A percentile compares a stretch with the other conserved stretches of the same genome.
Evolutionary conservation across 192 early-diverging fungal species (phyloP).

Genomic region (Chytriomyces sp.): DNA sequence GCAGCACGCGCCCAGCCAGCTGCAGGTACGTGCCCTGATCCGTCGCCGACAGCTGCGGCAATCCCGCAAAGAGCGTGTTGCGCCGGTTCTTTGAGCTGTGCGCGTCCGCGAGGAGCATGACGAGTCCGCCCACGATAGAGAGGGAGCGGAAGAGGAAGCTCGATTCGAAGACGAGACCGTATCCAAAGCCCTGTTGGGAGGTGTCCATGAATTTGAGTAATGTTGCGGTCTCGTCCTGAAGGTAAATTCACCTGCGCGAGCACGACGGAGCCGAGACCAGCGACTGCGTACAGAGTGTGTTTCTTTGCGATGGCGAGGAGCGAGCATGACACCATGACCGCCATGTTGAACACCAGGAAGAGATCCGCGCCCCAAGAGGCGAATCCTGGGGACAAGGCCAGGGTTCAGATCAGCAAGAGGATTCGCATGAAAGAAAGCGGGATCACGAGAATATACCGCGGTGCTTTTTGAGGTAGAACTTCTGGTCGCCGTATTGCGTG

Average conservation of each 20-base stretch:
- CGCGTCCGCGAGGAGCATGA: conserved; percentile 91
- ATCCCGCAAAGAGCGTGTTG: conserved; percentile 75
- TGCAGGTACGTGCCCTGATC: conserved; percentile 90
- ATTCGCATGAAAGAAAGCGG: neutral
- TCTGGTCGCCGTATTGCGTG: conserved; percentile 80
- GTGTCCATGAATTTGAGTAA: too few relatives aligned
- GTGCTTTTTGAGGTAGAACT: conserved; percentile 78
- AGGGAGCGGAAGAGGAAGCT: conserved; percentile 90
- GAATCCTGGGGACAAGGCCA: conserved; percentile 51
- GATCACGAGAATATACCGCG: conserved; percentile 48
- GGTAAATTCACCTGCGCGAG: conserved; percentile 74
- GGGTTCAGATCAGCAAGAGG: neutral
- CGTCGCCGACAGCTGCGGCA: conserved; percentile 83
- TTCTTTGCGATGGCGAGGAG: conserved; percentile 80
- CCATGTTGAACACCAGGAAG: conserved; percentile 82
- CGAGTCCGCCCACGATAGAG: conserved; percentile 89
- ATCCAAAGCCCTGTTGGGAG: conserved; percentile 85
- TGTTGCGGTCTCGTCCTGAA: too few relatives aligned
- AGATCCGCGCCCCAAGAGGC: conserved; percentile 79
- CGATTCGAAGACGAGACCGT: conserved; percentile 90
- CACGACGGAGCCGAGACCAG: conserved; percentile 78
- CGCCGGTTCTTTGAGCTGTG: conserved; percentile 52
- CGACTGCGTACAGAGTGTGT: conserved; percentile 81
- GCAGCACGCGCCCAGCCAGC: conserved; percentile 86
- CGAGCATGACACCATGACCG: conserved; percentile 83